Evolutionary conservation across 768 basidiomycete genomes (phyloP).

Genomic region (Auricularia heimuer): DNA sequence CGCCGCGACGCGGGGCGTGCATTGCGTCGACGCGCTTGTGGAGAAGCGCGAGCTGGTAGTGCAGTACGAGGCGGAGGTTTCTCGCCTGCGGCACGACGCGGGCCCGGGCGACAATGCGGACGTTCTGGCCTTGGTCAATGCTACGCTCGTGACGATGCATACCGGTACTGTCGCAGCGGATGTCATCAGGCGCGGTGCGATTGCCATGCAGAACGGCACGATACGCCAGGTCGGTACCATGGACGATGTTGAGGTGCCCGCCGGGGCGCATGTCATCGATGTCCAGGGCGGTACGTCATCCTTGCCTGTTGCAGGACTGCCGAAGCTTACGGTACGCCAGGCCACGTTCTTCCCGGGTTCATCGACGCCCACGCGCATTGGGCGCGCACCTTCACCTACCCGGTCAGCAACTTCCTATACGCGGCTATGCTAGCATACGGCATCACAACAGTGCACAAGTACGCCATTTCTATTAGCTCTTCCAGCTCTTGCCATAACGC

Average conservation of each 20-base stretch:
- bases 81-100: slow-evolving; percentile 47
- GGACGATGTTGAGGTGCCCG: slow-evolving; percentile 24
- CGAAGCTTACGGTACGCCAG: slow-evolving; percentile 22
- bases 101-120: slow-evolving; percentile 25
- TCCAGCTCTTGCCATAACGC: background rate
- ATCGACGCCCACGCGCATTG: slow-evolving; percentile 74
- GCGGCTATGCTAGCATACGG: slow-evolving; percentile 69
- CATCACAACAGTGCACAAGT: slow-evolving; percentile 72
- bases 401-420: slow-evolving; percentile 63
- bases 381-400: slow-evolving; percentile 45
- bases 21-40: slow-evolving; percentile 47
- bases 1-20: slow-evolving; percentile 45
- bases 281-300: slow-evolving; percentile 46
- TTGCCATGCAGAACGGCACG: slow-evolving; percentile 47
- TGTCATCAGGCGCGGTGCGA: slow-evolving; percentile 40
- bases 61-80: slow-evolving; percentile 51
- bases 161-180: slow-evolving; percentile 40
- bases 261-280: slow-evolving; percentile 39
- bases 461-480: slow-evolving; percentile 11
- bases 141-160: slow-evolving; percentile 62
- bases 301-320: background rate
- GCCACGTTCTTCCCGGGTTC: slow-evolving; percentile 60
- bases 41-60: slow-evolving; percentile 48
- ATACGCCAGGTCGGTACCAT: slow-evolving; percentile 39
- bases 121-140: slow-evolving; percentile 52